Evolutionary conservation across 108 stramenopile species (phyloP), one percentile per base, ranked within the genome.

Genomic region (Skeletonema costatum): DNA sequence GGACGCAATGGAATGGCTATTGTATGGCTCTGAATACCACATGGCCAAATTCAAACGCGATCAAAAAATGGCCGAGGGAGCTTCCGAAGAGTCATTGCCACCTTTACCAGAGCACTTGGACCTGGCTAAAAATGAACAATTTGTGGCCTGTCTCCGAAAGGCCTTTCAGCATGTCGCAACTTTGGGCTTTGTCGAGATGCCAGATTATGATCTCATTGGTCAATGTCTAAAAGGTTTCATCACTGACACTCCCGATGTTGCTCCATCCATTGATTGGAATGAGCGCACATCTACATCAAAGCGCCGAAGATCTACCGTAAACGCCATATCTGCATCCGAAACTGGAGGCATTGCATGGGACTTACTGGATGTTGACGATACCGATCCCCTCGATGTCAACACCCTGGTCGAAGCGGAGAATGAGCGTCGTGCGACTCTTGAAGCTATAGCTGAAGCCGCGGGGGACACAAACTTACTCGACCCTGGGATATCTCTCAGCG

Each of bases 1-100:
- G 25, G 89, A 90, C 71, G 64, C 81, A 9, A 89, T 86, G 11
- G 83, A 85, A 48, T 77, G 76, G 75, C 67, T 95, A 32, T 73
- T 95, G 10, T 84, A 80, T 82, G 94, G 94, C 14, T 81, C 91
- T 30, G 88, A 89, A 66, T 91, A 93, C 78, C 94, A 95, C 70
- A 71, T 83, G 42, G 85, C 87, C 13, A 86, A 73, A 64, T 87
- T 78, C 48, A 76, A 71, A 59, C 78, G 72, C 51, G 84, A 85
- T 41, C 63, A 56, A 39, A 83, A 72, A 56, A 17, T 25, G 64
- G 73, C 16, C 64, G 80, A 46, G 75, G 76, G 38, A 58, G 76
- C 39, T 71, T 60, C 46, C 14, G 74, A 74, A 4, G 78, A 81
- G 30, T 51, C 63, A n/a, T 14, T 81, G 17, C 58, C 70, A 33